phyloP scores from a whole-genome alignment of 179 eudicot genomes.

The Carnegiea gigantea region DNA sequence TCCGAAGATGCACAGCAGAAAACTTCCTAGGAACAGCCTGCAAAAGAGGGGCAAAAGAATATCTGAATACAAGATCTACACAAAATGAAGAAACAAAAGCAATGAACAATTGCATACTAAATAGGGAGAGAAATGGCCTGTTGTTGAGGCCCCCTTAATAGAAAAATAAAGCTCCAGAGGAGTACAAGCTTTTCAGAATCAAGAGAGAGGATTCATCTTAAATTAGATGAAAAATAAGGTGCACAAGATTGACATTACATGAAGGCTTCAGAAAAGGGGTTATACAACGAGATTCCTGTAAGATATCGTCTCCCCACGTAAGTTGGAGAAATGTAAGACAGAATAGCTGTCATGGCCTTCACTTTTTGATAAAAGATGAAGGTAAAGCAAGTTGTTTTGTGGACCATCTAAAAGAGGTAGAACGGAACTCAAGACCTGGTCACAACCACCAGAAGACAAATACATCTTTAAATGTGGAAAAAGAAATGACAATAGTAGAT shows the following conservation, averaged over 20 bases:
- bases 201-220: background rate
- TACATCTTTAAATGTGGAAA: no score
- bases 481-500: no score
- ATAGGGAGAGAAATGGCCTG: background rate
- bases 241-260: background rate
- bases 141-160: background rate
- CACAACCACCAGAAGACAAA: no score
- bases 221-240: background rate
- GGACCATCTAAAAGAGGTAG: no score
- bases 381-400: no score
- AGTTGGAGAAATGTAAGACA: background rate
- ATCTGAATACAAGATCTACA: background rate
- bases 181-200: no score
- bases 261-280: background rate
- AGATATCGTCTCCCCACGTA: background rate
- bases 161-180: background rate
- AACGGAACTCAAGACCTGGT: no score
- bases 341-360: no score
- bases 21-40: slow-evolving; percentile 76
- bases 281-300: background rate
- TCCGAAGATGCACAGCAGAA: slow-evolving; percentile 66
- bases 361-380: no score
- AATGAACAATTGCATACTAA: background rate
- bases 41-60: slow-evolving; percentile 8
- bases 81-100: background rate